phyloP scores from a whole-genome alignment of 1,284 basidiomycete genomes.

The Puccinia horiana region DNA sequence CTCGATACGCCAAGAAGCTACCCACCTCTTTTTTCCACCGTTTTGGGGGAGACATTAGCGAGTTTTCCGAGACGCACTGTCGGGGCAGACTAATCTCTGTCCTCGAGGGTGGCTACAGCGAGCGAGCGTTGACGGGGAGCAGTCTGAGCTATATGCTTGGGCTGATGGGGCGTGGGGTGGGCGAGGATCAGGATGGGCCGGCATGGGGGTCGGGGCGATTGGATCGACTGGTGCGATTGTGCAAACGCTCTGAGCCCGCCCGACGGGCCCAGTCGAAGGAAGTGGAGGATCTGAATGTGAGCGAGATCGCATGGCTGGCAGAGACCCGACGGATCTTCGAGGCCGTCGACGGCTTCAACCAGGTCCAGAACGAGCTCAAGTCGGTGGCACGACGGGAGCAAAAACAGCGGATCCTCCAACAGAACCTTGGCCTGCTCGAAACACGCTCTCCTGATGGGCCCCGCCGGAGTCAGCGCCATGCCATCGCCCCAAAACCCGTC shows the following conservation, averaged over 20 bases:
- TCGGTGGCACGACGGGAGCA: neutral
- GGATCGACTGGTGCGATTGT: neutral
- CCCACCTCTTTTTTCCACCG: constrained; percentile 56
- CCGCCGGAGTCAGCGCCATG: constrained; percentile 9
- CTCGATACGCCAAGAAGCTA: constrained; percentile 58
- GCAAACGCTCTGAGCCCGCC: neutral
- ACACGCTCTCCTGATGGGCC: neutral
- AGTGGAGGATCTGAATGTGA: neutral
- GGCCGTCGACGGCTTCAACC: neutral
- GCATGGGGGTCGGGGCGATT: neutral
- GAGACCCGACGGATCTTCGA: constrained; percentile 26
- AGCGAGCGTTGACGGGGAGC: constrained; percentile 56
- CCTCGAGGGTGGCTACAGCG: constrained; percentile 58
- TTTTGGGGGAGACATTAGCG: constrained; percentile 55
- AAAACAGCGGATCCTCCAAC: constrained; percentile 4
- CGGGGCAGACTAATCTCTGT: constrained; percentile 55
- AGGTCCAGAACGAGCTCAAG: constrained; percentile 15
- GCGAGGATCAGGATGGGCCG: neutral
- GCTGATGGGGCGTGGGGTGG: neutral
- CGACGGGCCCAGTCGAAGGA: neutral
- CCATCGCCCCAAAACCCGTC: neutral
- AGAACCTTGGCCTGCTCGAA: neutral
- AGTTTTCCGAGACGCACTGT: constrained; percentile 53
- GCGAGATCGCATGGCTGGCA: neutral
- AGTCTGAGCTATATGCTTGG: constrained; percentile 43